Base-by-base conservation (phyloP, 179 eudicot genomes). In the Spergularia azorica region DNA sequence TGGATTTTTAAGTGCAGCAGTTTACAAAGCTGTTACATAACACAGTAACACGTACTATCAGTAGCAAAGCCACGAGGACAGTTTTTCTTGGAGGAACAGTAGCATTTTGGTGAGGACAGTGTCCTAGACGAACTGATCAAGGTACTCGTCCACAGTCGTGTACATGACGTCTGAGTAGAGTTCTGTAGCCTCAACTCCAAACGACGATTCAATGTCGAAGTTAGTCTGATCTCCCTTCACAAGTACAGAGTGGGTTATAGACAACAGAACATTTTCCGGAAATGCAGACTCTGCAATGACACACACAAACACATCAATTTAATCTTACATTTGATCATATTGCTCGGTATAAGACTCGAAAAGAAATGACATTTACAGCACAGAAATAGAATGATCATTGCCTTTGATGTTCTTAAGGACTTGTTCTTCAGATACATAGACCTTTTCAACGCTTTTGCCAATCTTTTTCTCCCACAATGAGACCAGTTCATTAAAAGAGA, bases 161-260 rank as follows among this genome's bases (percentile, higher is more conserved):
- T 90, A 92, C 36, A 85, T 90, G 61, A 92, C 89, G 80, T 92
- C 95, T 1, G 95, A 95, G 63, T 89, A 90, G 43, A 92, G 88
- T 72, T 86, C 83, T 9, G 91, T 78, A 61, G 93, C 93, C 84
- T 90, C 93, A 15, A 90, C 86, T 52, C 92, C 97, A 54, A 88
- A 87, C 0, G 90, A 87, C 1, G 93, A 85, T 61, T 92, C 90
- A 43, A 92, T 90, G 80, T 80, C 84, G 50, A 90, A 89, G 78
- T 84, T 80, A 77, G 95, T 86, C 7, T 85, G 93, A 60, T 88
- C 95, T n/a, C 97, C 97, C 75, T 87, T 88, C 68, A 90, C 89
- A 65, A 86, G 84, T 9, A 72, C 82, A 6, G 90, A 76, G 83
- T 92, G 90, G 43, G 67, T 74, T 76, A 92, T 84, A 2, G 89